Conservation (phyloP, 2,329 filamentous ascomycete genomes). For the Cercospora sojina region DNA sequence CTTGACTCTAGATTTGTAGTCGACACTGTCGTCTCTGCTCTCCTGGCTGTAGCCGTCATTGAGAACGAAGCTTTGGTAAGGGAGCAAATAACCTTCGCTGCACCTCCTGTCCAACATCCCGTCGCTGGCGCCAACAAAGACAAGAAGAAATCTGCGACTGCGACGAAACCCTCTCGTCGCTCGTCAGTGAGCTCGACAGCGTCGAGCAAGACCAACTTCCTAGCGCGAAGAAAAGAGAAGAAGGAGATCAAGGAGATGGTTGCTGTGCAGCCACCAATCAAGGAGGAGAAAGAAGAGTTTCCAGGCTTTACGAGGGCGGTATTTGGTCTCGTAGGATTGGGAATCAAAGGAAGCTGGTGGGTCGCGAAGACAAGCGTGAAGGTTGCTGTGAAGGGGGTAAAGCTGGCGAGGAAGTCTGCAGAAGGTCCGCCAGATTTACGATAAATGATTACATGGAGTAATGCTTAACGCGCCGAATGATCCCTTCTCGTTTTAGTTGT, state of each 20-base stretch:
- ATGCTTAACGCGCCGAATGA: neutral
- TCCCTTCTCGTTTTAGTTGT: neutral
- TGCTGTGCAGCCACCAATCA: constrained; percentile 14
- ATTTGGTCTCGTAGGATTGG: constrained; percentile 43
- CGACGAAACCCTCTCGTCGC: constrained; percentile 5
- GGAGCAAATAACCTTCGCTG: constrained; percentile 35
- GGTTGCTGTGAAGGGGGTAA: constrained; percentile 41
- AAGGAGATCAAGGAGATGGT: constrained; percentile 15
- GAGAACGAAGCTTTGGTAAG: constrained; percentile 41
- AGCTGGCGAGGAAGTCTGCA: constrained; percentile 38
- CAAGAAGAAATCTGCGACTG: constrained; percentile 3
- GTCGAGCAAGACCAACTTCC: constrained; percentile 17
- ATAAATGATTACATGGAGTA: neutral
- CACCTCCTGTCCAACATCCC: constrained; percentile 30
- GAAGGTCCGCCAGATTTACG: constrained; percentile 26
- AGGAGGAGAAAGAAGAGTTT: constrained; percentile 38
- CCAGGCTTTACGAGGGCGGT: constrained; percentile 43
- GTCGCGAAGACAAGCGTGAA: constrained; percentile 45
- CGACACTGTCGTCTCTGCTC: constrained; percentile 45
- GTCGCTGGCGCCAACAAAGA: neutral
- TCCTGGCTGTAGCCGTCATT: constrained; percentile 48
- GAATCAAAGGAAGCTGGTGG: constrained; percentile 45
- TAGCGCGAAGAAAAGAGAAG: constrained; percentile 14
- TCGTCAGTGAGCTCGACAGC: constrained; percentile 13
- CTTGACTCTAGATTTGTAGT: constrained; percentile 49